A percentile compares a stretch with the other conserved stretches of the same genome.
Evolutionary conservation across 78 protist species (phyloP).

Genomic region (Dictyostelium capitatum): DNA sequence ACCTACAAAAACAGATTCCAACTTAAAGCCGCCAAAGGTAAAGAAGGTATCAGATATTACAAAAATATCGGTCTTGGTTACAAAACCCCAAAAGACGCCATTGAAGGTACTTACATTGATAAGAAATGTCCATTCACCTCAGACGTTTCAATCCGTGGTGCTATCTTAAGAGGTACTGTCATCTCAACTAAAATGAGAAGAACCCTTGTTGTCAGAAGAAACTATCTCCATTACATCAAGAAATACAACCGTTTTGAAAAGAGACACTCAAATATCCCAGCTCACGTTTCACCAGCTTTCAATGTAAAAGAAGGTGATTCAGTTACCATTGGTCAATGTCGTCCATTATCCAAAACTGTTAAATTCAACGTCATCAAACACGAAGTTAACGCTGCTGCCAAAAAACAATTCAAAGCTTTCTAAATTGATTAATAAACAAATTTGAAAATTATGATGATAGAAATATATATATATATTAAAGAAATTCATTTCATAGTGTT

Average conservation of each 20-base stretch:
- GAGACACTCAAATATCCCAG: conserved; percentile 99
- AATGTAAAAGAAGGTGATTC: conserved; percentile 94
- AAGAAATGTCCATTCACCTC: conserved; percentile 99
- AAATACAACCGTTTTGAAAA: conserved; percentile 99
- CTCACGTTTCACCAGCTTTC: conserved; percentile 99
- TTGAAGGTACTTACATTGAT: conserved; percentile 97
- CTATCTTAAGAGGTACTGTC: conserved; percentile 96
- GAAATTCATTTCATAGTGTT: neutral
- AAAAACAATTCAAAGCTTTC: conserved; percentile 75
- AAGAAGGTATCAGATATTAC: conserved; percentile 88
- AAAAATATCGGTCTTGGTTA: conserved; percentile 99
- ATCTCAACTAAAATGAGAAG: conserved; percentile 90
- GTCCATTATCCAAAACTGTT: conserved; percentile 99
- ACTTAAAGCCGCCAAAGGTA: conserved; percentile 28
- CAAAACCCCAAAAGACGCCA: conserved; percentile 98
- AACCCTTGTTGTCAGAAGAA: conserved; percentile 94
- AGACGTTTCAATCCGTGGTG: conserved; percentile 99
- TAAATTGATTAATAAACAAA: conserved; percentile 20
- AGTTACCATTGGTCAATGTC: conserved; percentile 97
- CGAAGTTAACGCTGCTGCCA: conserved; percentile 27
- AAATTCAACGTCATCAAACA: conserved; percentile 98
- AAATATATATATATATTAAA: neutral
- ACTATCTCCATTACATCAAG: conserved; percentile 99
- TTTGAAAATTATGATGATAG: too few species aligned
- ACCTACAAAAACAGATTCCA: conserved; percentile 83